Evolutionary conservation across 2,329 filamentous ascomycete genomes (phyloP).

Genomic region (Ophiocordyceps unilateralis): DNA sequence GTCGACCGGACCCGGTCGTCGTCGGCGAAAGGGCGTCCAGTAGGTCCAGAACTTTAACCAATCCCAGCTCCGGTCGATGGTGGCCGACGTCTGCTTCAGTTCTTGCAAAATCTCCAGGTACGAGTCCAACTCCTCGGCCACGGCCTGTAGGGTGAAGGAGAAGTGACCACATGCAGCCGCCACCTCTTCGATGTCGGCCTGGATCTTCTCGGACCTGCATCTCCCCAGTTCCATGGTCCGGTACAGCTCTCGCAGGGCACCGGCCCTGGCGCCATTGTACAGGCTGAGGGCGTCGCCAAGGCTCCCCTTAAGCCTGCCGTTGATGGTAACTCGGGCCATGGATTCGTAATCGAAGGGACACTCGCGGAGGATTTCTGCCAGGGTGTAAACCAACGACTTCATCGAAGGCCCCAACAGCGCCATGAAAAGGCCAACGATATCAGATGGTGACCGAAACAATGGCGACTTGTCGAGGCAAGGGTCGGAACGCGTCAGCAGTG

Average conservation of each 20-base stretch:
- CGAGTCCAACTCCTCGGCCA: conserved; percentile 73
- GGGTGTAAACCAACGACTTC: conserved; percentile 84
- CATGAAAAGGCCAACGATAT: conserved; percentile 89
- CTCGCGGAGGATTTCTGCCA: conserved; percentile 77
- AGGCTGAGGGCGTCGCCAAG: conserved; percentile 64
- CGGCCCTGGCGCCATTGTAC: conserved; percentile 58
- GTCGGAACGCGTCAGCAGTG: conserved; percentile 11
- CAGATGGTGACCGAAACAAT: conserved; percentile 44
- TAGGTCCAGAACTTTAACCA: conserved; percentile 67
- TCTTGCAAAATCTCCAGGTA: conserved; percentile 78
- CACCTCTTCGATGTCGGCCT: conserved; percentile 92
- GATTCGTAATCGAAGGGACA: conserved; percentile 60
- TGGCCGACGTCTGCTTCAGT: conserved; percentile 53
- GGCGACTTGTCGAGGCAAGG: conserved; percentile 12
- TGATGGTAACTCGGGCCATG: conserved; percentile 52
- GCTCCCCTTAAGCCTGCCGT: conserved; percentile 65
- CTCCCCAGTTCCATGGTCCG: conserved; percentile 57
- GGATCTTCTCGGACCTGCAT: conserved; percentile 52
- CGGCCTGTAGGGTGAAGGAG: conserved; percentile 76
- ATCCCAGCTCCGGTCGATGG: conserved; percentile 51
- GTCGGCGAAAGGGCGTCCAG: neutral
- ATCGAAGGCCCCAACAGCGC: conserved; percentile 78
- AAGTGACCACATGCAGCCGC: conserved; percentile 97
- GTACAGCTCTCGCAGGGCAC: conserved; percentile 67
- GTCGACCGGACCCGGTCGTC: conserved; percentile 12